Evolutionary conservation across 495 filamentous ascomycete genomes (phyloP).

Genomic region (Penicillium robsamsonii): DNA sequence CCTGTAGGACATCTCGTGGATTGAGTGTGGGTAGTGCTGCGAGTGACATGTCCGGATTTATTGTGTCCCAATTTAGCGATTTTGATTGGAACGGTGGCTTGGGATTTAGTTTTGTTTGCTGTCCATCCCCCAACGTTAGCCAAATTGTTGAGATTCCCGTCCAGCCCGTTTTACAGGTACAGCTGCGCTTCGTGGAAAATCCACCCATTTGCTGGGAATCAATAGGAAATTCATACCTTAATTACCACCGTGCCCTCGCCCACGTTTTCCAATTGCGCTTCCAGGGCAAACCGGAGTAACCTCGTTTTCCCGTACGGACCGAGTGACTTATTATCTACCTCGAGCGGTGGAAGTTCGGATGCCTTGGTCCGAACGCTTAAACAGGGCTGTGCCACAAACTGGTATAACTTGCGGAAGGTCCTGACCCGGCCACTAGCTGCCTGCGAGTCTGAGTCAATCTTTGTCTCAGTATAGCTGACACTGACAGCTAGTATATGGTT

Average conservation of each 20-base stretch:
- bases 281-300: constrained; percentile 60
- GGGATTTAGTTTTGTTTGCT: constrained; percentile 52
- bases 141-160: not conserved
- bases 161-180: not conserved
- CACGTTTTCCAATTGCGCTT: constrained; percentile 94
- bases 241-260: constrained; percentile 52
- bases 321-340: constrained; percentile 44
- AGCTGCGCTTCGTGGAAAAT: not conserved
- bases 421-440: constrained; percentile 68
- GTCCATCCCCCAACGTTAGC: constrained; percentile 9
- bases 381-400: constrained; percentile 88
- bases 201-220: not conserved
- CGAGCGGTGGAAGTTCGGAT: constrained; percentile 52
- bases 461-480: constrained; percentile 77
- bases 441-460: constrained; percentile 51
- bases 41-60: constrained; percentile 25
- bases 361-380: constrained; percentile 89
- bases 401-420: constrained; percentile 94
- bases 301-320: constrained; percentile 47
- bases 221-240: constrained; percentile 30
- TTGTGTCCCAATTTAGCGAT: constrained; percentile 58
- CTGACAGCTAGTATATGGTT: constrained; percentile 93
- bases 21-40: constrained; percentile 62
- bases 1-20: constrained; percentile 85
- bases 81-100: constrained; percentile 56